Base-by-base conservation (phyloP, 768 basidiomycete genomes). In the Suillus hirtellus region DNA sequence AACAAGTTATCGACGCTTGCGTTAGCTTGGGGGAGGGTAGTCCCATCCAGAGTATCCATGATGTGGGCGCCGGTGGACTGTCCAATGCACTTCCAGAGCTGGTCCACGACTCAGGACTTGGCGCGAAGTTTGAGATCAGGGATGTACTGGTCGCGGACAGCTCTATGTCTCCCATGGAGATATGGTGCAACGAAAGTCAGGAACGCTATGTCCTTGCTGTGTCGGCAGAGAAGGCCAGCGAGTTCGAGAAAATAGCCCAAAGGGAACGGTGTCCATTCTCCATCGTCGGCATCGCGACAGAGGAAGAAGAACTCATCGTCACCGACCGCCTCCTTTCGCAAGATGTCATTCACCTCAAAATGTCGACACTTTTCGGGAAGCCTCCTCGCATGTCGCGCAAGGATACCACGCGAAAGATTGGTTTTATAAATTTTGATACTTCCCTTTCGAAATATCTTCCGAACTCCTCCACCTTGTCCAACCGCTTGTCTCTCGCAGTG, bases 151-250 rank as follows among this genome's bases (percentile, higher is more conserved):
- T 97, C 46, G 96, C 94, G 35, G 97, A 99, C 73, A 82, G 84
- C 27, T 90, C 91, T 44, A 93, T 99, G 93, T 95, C 93, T 4
- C 97, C 97, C 0, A 98, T 99, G 96, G 96, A 99, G 78, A 98
- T 99, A 58, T 99, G 97, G 97, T 99, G 97, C 73, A 99, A 99
- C 77, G 97, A 99, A 77, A 91, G 89, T 67, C 97, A 99, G 79
- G 97, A 99, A 71, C 89, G 97, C 44, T 99, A 99, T 73, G 97
- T 99, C 35, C 83, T 99, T 37, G 97, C 97, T 10, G 84, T 99
- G 64, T 85, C 86, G 0, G 85, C 86, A 2, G 82, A 84, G 19
- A 84, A 83, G 63, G 79, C 87, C 24, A 75, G 77, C 2, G 75
- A 78, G 5, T 99, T 99, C 76, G 87, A 88, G 69, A 77, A 69